Percentiles rank a stretch among this genome's conserved stretches.
phyloP scores from a whole-genome alignment of 2,329 filamentous ascomycete species.

The Coniochaeta ligniaria region DNA sequence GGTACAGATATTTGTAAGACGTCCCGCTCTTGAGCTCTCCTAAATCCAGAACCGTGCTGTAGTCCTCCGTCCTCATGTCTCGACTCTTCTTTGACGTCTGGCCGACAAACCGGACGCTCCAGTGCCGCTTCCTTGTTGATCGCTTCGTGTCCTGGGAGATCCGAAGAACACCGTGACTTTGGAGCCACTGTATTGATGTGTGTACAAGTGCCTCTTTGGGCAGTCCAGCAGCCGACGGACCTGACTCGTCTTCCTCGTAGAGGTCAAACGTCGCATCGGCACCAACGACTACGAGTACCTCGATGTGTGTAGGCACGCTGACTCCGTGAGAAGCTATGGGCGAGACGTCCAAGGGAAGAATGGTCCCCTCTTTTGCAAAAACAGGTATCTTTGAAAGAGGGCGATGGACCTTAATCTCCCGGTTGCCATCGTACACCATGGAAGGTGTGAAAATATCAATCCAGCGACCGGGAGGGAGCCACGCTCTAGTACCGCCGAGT shows the following conservation, averaged over 20 bases:
- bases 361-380: slow-evolving; percentile 47
- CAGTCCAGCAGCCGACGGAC: not conserved
- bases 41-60: slow-evolving; percentile 8
- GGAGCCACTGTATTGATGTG: not conserved
- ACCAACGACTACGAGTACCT: slow-evolving; percentile 41
- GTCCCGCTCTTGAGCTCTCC: slow-evolving; percentile 5
- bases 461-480: slow-evolving; percentile 47
- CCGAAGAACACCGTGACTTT: not conserved
- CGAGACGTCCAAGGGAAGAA: slow-evolving; percentile 46
- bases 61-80: slow-evolving; percentile 2
- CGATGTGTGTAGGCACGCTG: slow-evolving; percentile 35
- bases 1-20: not conserved
- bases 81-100: slow-evolving; percentile 8
- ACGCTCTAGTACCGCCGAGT: slow-evolving; percentile 40
- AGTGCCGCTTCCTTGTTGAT: slow-evolving; percentile 7
- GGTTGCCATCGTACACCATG: slow-evolving; percentile 48
- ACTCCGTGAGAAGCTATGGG: slow-evolving; percentile 36
- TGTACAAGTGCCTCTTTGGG: not conserved
- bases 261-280: slow-evolving; percentile 40
- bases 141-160: not conserved
- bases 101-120: slow-evolving; percentile 15
- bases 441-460: slow-evolving; percentile 51
- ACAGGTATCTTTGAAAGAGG: slow-evolving; percentile 42
- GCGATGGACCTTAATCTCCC: slow-evolving; percentile 44
- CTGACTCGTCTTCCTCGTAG: slow-evolving; percentile 32